These are phyloP conservation scores for Aspergillus pseudonomiae DNA, from an alignment of 2,329 filamentous ascomycete genomes.

Conservation along the genomic window DNA sequence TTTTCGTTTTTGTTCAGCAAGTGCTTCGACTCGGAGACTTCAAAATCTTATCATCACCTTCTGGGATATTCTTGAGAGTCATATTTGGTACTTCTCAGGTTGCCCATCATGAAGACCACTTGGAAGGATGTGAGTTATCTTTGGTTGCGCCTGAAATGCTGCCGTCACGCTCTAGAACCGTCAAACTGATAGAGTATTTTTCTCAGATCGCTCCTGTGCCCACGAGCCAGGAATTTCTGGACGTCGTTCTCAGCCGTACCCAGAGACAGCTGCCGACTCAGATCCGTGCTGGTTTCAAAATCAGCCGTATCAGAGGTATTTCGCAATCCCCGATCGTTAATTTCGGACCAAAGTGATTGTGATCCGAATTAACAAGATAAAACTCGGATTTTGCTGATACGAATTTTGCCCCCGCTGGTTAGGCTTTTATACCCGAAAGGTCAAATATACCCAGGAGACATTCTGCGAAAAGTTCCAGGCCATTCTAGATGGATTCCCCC, in stretches of 20 bases:
- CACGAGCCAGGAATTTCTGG: conserved; percentile 91
- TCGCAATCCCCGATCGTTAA: conserved; percentile 1
- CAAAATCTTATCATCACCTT: conserved; percentile 7
- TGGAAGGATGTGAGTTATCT: conserved; percentile 56
- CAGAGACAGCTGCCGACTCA: conserved; percentile 92
- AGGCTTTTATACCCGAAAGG: conserved; percentile 95
- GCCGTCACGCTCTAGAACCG: neutral
- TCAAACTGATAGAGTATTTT: conserved; percentile 31
- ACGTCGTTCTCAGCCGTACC: conserved; percentile 92
- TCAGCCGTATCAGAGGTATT: conserved; percentile 78
- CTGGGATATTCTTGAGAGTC: conserved; percentile 29
- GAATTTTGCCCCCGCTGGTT: conserved; percentile 19
- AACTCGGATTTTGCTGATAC: conserved; percentile 29
- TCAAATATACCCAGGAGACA: conserved; percentile 97
- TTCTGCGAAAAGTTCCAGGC: conserved; percentile 90
- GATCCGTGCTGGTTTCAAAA: conserved; percentile 94
- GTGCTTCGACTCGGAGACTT: conserved; percentile 10
- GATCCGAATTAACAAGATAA: conserved; percentile 3
- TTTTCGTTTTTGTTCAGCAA: conserved; percentile 15
- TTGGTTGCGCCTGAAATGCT: neutral
- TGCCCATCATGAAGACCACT: conserved; percentile 59
- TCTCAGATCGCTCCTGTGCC: conserved; percentile 78
- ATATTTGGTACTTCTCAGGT: conserved; percentile 21
- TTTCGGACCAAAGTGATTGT: neutral
- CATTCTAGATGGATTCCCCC: conserved; percentile 91